Base-by-base conservation (phyloP, 2,329 filamentous ascomycete genomes). In the Pestalotiopsis sp. region DNA sequence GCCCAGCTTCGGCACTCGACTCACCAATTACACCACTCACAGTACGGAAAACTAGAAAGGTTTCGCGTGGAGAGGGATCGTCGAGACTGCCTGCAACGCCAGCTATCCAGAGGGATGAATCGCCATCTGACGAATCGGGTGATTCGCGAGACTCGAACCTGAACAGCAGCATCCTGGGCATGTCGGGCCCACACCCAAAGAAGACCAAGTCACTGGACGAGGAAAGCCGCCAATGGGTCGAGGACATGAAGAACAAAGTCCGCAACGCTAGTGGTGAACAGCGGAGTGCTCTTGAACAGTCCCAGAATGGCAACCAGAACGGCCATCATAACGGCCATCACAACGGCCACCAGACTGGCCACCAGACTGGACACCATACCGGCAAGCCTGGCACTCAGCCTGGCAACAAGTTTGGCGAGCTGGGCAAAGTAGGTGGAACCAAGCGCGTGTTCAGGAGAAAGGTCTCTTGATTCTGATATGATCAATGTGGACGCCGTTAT, bases 171-270 rank as follows among this genome's bases (percentile, higher is more conserved):
- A 84, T 85, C 9, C 84, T 93, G 6, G 92, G 92, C 4, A 87
- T 94, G 63, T 91, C 92, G 0, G 92, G 92, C 0, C 92, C 92
- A 1, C 89, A 87, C 61, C 85, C 86, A 45, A 91, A 89, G 78
- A 88, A 87, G 72, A 86, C 88, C 7, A 87, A 89, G 13, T 88
- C 85, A 76, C 92, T 90, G 81, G 92, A 90, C 68, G 89, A 91
- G 67, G 91, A 94, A 79, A 93, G 91, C 76, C 85, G 89, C 68
- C 90, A 91, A 52, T 96, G 93, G 93, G 92, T 96, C 11, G 91
- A 95, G 78, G 93, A 90, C 70, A 92, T 96, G 83, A 91, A 94
- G 81, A 91, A 93, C 75, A 92, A 93, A 76, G 93, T 94, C 56
- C 88, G 91, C 69, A 86, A 90, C 61, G 92, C 90, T 70, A 93